Base-by-base conservation (phyloP, 2,329 filamentous ascomycete species). In the Fusarium sp. region DNA sequence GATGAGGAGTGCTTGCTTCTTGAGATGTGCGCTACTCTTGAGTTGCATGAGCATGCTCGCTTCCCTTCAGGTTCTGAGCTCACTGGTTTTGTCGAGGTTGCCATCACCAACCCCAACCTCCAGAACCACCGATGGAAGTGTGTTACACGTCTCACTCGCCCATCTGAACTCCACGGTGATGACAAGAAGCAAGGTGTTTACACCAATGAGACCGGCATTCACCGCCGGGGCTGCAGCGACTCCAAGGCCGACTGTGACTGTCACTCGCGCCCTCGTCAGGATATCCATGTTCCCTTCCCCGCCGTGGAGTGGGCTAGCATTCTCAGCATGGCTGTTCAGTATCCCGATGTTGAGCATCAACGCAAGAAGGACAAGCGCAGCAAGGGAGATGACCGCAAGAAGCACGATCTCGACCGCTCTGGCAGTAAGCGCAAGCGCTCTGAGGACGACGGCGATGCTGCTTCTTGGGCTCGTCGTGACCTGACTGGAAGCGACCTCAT, bases 1-100 rank as follows among this genome's bases (percentile, higher is more conserved):
- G 85, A 88, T 37, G 84, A 89, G 72, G 83, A 86, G 28, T 86
- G 86, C 42, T 88, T 89, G 67, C 86, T 91, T 40, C 82, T 92
- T 69, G 89, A 92, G 81, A 89, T 91, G 83, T 89, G 90, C 69
- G 85, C 88, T 9, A 88, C 88, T 2, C 84, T 92, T 11, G 87
- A 90, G 69, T 80, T 91, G 5, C 88, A 90, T 77, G 85, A 89
- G 70, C 86, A 86, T 50, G 86, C 85, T 73, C 86, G 86, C 64
- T 90, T 91, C 75, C 89, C 89, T 8, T 82, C 85, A 16, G 87
- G 88, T n/a, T 89, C 89, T 9, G 88, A 90, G 76, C 85, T 92
- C 62, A 86, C 89, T 69, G 88, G 88, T 64, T 86, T 88, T 67
- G 87, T 90, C 38, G 88, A 91, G 80, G 85, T 92, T 62, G 85